Conservation (phyloP, 1,284 basidiomycete genomes). For the Cryptococcus sp. region DNA sequence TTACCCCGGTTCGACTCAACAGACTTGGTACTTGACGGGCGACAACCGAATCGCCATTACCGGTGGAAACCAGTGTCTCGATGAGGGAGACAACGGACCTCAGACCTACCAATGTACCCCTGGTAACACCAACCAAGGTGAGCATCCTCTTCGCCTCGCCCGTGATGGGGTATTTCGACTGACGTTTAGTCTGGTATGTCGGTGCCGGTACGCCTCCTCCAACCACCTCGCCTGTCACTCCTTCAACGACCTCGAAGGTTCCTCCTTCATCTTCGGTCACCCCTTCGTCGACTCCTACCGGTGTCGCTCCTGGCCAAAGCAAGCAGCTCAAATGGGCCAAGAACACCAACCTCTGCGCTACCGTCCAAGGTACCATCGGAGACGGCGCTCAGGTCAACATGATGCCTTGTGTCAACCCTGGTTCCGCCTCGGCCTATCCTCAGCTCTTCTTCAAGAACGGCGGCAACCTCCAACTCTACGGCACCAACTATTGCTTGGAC, state of each 20-base stretch:
- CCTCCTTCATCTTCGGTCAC: background rate
- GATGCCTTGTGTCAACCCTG: background rate
- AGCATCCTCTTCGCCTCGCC: background rate
- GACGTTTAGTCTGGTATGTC: background rate
- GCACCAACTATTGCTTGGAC: conserved; percentile 6
- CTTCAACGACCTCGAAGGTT: background rate
- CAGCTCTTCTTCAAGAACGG: conserved; percentile 6
- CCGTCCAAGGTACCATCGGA: conserved; percentile 7
- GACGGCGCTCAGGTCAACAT: conserved; percentile 3
- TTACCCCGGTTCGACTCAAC: conserved; percentile 11
- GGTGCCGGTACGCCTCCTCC: background rate
- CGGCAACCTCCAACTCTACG: conserved; percentile 1
- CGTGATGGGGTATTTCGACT: background rate
- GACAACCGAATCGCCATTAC: conserved; percentile 18
- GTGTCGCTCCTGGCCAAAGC: background rate
- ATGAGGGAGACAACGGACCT: conserved; percentile 11
- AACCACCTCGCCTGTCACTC: too few relatives aligned
- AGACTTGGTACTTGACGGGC: conserved; percentile 15
- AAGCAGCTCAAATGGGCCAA: background rate
- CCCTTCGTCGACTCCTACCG: background rate
- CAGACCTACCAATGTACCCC: conserved; percentile 23
- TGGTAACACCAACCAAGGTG: conserved; percentile 21
- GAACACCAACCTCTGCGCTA: conserved; percentile 5
- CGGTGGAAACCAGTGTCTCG: conserved; percentile 16
- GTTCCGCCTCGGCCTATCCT: background rate